Conservation (phyloP, 257 asterid genomes). For the Primulina eburnea region DNA sequence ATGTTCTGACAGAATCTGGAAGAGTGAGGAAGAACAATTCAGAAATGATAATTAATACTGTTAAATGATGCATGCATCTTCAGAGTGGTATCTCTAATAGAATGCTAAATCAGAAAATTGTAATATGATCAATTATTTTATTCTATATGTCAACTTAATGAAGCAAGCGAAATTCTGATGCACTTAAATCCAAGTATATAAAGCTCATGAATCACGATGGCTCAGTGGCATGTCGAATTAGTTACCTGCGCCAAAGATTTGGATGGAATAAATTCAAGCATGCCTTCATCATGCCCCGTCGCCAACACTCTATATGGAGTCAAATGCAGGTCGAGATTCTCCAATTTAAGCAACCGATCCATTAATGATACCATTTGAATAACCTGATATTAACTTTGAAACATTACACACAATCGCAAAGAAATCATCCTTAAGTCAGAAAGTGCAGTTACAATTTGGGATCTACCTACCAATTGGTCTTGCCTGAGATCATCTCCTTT, state of each 20-base stretch:
- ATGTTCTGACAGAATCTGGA: constrained; percentile 96
- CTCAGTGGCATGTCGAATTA: constrained; percentile 10
- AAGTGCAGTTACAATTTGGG: neutral
- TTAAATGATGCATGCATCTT: neutral
- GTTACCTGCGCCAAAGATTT: constrained; percentile 92
- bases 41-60: neutral
- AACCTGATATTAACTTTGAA: constrained; percentile 48
- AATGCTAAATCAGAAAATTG: neutral
- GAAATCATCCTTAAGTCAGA: neutral
- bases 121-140: neutral
- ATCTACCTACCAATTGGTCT: constrained; percentile 81
- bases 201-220: neutral
- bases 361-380: constrained; percentile 94
- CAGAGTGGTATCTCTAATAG: neutral
- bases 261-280: constrained; percentile 95
- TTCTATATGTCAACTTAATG: neutral
- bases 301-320: constrained; percentile 97
- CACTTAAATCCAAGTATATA: neutral
- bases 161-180: neutral
- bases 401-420: constrained; percentile 14
- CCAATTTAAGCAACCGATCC: constrained; percentile 97
- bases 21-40: constrained; percentile 21
- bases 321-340: constrained; percentile 91
- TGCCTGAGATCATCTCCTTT: constrained; percentile 99
- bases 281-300: constrained; percentile 98